Conservation (phyloP, 179 eudicot genomes). For the Silene vulgaris region DNA sequence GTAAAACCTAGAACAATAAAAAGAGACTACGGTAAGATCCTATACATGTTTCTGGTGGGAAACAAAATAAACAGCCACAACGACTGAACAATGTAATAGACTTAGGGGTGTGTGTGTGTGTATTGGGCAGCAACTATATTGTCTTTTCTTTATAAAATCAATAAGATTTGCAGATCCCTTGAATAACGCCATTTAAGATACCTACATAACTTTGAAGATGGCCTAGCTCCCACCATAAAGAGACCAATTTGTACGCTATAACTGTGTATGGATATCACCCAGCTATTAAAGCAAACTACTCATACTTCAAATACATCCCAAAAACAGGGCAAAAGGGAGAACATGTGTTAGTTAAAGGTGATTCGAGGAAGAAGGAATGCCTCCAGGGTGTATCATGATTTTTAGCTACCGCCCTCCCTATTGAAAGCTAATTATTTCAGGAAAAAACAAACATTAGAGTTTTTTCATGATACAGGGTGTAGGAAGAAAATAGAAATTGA, state of each 20-base stretch:
- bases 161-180: neutral
- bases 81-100: neutral
- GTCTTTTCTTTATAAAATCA: too few species aligned
- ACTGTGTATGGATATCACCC: too few species aligned
- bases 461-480: neutral
- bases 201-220: neutral
- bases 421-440: too few species aligned
- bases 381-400: neutral
- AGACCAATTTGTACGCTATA: too few species aligned
- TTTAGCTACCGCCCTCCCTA: too few species aligned
- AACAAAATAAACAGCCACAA: neutral
- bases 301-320: neutral
- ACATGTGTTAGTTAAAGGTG: neutral
- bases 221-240: too few species aligned
- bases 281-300: too few species aligned
- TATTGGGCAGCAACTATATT: too few species aligned
- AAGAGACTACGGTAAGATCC: neutral
- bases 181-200: neutral
- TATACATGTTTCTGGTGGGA: neutral
- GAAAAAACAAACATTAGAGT: too few species aligned
- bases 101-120: neutral
- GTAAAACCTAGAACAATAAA: neutral
- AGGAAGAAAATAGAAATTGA: neutral
- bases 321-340: neutral
- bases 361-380: neutral